Evolutionary conservation across 441 rosid species (phyloP).

Genomic region (Pelargonium myrrhifolium): DNA sequence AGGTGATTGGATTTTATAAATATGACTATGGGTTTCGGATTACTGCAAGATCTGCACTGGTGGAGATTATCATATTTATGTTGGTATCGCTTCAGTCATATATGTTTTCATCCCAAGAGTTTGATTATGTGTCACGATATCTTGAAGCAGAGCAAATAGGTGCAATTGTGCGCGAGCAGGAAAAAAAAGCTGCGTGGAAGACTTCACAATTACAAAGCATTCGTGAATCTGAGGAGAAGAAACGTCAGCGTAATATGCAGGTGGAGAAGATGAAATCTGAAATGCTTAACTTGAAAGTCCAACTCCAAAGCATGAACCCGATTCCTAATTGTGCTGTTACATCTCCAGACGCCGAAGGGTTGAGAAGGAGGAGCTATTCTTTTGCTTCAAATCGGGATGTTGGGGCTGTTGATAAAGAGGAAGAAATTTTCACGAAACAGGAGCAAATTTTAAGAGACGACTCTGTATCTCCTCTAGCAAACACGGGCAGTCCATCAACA

Average conservation of each 20-base stretch:
- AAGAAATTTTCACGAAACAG: constrained; percentile 37
- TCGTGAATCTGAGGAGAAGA: constrained; percentile 82
- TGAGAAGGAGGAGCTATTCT: constrained; percentile 53
- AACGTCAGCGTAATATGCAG: constrained; percentile 74
- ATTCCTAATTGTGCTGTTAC: constrained; percentile 34
- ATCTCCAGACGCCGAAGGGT: constrained; percentile 59
- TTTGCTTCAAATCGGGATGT: constrained; percentile 40
- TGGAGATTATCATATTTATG: constrained; percentile 91
- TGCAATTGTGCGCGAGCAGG: constrained; percentile 88
- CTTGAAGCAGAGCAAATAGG: constrained; percentile 99
- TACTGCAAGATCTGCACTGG: constrained; percentile 93
- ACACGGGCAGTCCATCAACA: constrained; percentile 36
- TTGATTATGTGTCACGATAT: constrained; percentile 82
- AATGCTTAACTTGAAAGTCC: constrained; percentile 88
- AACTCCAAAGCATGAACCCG: constrained; percentile 66
- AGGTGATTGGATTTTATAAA: constrained; percentile 89
- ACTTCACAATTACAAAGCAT: constrained; percentile 85
- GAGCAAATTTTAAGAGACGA: constrained; percentile 44
- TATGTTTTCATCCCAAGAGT: constrained; percentile 84
- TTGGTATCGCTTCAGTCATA: constrained; percentile 89
- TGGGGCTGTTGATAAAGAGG: constrained; percentile 41
- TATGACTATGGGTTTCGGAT: constrained; percentile 95
- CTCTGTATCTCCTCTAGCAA: constrained; percentile 33
- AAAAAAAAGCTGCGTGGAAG: constrained; percentile 97
- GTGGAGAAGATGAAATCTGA: constrained; percentile 98